These are phyloP conservation scores for Diaporthe sp. DNA, from an alignment of 2,329 filamentous ascomycete genomes.

Conservation along the genomic window DNA sequence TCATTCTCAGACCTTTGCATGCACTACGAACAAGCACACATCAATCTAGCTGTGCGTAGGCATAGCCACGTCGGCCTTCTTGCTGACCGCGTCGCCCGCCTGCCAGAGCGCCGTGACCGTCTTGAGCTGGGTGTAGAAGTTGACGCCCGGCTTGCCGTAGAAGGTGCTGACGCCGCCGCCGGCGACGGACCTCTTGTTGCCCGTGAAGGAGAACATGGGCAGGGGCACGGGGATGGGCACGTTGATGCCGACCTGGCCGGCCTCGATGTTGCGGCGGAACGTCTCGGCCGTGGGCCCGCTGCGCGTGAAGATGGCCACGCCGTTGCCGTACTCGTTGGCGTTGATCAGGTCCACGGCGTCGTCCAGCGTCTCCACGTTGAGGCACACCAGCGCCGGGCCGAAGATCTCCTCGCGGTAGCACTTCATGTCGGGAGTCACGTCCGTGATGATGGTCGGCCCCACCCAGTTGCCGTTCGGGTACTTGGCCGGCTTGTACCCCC, in stretches of 20 bases:
- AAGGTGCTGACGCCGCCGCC: slow-evolving; percentile 94
- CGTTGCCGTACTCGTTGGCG: slow-evolving; percentile 88
- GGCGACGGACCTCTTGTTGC: slow-evolving; percentile 90
- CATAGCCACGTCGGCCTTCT: slow-evolving; percentile 82
- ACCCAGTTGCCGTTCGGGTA: slow-evolving; percentile 91
- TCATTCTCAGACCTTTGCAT: slow-evolving; percentile 28
- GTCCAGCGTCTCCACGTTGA: slow-evolving; percentile 83
- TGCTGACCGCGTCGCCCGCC: slow-evolving; percentile 79
- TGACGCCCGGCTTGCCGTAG: slow-evolving; percentile 92
- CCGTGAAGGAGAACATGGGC: slow-evolving; percentile 81
- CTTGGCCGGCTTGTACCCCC: slow-evolving; percentile 80
- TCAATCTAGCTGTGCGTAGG: slow-evolving; percentile 55
- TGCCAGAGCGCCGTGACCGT: slow-evolving; percentile 95
- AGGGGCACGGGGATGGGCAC: slow-evolving; percentile 82
- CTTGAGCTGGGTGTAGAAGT: slow-evolving; percentile 98
- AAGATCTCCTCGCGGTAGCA: slow-evolving; percentile 92
- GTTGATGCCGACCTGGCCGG: slow-evolving; percentile 89
- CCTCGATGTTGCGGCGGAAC: slow-evolving; percentile 86
- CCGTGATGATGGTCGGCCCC: slow-evolving; percentile 85
- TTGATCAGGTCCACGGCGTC: slow-evolving; percentile 88
- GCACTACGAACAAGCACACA: slow-evolving; percentile 60
- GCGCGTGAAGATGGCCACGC: slow-evolving; percentile 86
- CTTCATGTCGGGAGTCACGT: slow-evolving; percentile 84
- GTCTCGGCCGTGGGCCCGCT: slow-evolving; percentile 82
- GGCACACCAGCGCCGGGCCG: slow-evolving; percentile 85